These are phyloP conservation scores for Termitomyces sp. DNA, from an alignment of 768 basidiomycete species.

Conservation along the genomic window DNA sequence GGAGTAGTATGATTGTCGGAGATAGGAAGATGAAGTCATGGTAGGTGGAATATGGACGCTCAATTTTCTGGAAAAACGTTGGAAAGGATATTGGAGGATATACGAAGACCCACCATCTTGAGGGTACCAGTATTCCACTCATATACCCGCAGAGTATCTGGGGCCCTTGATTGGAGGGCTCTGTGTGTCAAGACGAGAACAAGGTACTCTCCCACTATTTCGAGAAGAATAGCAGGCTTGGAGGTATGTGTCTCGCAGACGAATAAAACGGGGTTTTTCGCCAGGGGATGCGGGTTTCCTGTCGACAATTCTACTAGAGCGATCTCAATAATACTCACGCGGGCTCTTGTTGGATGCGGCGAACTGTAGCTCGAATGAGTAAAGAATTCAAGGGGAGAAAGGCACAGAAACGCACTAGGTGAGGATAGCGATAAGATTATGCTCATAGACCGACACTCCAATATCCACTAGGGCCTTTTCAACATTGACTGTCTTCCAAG, in stretches of 20 bases:
- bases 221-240: conserved; percentile 10
- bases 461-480: conserved; percentile 32
- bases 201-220: conserved; percentile 15
- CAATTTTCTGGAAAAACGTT: not conserved
- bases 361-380: not conserved
- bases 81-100: not conserved
- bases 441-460: conserved; percentile 34
- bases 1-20: conserved; percentile 18
- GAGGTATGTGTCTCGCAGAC: conserved; percentile 16
- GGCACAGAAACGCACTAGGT: conserved; percentile 26
- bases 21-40: conserved; percentile 19
- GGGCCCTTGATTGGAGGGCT: not conserved
- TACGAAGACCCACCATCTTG: conserved; percentile 6
- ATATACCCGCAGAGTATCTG: conserved; percentile 11
- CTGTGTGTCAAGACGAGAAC: conserved; percentile 8
- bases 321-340: not conserved
- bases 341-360: not conserved
- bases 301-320: too few species aligned
- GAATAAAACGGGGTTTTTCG: conserved; percentile 16
- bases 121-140: conserved; percentile 14
- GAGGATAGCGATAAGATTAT: conserved; percentile 35
- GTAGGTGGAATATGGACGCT: conserved; percentile 11
- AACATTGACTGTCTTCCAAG: conserved; percentile 24
- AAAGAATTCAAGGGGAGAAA: not conserved
- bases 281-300: not conserved